A percentile compares a stretch with the other conserved stretches of the same genome.
Conservation (phyloP, 768 basidiomycete species). For the Tulasnella sp. region DNA sequence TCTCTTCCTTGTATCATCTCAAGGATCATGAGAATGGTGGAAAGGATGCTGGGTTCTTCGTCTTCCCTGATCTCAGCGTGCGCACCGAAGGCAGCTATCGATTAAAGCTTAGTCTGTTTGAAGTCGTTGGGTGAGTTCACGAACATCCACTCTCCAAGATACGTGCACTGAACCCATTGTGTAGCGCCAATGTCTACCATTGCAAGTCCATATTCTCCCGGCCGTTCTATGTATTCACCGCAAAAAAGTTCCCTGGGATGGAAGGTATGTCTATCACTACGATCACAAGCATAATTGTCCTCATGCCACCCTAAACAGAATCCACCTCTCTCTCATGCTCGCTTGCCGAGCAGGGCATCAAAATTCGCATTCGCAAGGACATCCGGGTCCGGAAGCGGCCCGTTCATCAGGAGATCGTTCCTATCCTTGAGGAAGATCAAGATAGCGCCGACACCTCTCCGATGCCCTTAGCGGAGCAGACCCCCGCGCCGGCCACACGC, state of each 20-base stretch:
- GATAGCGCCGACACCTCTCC: constrained; percentile 21
- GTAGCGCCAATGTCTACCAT: constrained; percentile 73
- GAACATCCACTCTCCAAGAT: not conserved
- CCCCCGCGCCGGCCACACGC: not conserved
- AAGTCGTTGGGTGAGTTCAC: constrained; percentile 73
- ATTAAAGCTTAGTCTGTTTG: constrained; percentile 67
- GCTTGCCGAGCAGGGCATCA: constrained; percentile 91
- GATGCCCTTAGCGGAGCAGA: not conserved
- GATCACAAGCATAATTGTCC: constrained; percentile 4
- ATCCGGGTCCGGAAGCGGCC: constrained; percentile 62
- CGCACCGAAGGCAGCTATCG: constrained; percentile 87
- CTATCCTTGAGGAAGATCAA: constrained; percentile 24
- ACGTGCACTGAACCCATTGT: not conserved
- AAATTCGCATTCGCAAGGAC: constrained; percentile 88
- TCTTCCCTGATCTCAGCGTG: constrained; percentile 90
- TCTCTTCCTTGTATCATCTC: constrained; percentile 82
- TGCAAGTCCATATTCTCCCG: constrained; percentile 84
- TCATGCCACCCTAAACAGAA: constrained; percentile 36
- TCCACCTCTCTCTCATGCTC: constrained; percentile 82
- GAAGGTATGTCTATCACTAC: constrained; percentile 48
- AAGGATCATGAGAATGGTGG: constrained; percentile 55
- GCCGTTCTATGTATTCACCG: constrained; percentile 89
- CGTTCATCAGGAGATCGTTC: constrained; percentile 19
- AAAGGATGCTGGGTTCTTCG: constrained; percentile 83
- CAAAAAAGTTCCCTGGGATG: constrained; percentile 96